Conservation (phyloP, 768 basidiomycete species). For the Pleurotus giganteus region DNA sequence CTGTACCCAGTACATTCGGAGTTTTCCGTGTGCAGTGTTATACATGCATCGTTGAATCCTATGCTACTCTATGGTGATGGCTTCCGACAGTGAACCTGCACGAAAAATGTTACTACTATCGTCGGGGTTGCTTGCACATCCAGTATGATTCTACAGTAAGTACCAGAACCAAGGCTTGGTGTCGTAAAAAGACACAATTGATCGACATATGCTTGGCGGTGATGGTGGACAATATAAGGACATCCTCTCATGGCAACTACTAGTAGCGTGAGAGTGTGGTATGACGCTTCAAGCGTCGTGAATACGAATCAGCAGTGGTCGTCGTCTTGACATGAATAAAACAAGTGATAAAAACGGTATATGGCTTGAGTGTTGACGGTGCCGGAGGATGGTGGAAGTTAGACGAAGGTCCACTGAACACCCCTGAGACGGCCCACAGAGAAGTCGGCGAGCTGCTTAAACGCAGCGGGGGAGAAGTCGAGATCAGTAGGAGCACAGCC, state of each 20-base stretch:
- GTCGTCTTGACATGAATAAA: slow-evolving; percentile 1
- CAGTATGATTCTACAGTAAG: neutral
- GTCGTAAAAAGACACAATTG: neutral
- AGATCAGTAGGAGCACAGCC: slow-evolving; percentile 51
- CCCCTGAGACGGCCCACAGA: slow-evolving; percentile 48
- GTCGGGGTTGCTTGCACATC: no score
- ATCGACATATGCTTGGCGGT: neutral
- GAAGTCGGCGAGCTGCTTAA: slow-evolving; percentile 41
- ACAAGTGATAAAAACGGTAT: slow-evolving; percentile 14
- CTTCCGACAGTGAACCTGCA: no score
- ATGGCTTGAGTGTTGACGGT: slow-evolving; percentile 3
- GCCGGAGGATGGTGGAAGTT: slow-evolving; percentile 12
- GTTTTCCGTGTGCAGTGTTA: no score
- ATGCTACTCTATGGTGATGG: no score
- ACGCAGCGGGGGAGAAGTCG: slow-evolving; percentile 64
- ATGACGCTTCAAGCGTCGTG: slow-evolving; percentile 26
- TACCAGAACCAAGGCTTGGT: neutral
- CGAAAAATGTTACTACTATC: no score
- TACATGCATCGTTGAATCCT: no score
- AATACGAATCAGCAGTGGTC: slow-evolving; percentile 16
- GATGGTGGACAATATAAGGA: neutral
- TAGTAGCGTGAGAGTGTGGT: slow-evolving; percentile 16
- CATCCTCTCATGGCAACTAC: slow-evolving; percentile 15
- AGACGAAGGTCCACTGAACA: slow-evolving; percentile 52
- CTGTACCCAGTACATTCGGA: no score